Conservation (phyloP, 148 eudicot genomes). For the Linanthus parryae region DNA sequence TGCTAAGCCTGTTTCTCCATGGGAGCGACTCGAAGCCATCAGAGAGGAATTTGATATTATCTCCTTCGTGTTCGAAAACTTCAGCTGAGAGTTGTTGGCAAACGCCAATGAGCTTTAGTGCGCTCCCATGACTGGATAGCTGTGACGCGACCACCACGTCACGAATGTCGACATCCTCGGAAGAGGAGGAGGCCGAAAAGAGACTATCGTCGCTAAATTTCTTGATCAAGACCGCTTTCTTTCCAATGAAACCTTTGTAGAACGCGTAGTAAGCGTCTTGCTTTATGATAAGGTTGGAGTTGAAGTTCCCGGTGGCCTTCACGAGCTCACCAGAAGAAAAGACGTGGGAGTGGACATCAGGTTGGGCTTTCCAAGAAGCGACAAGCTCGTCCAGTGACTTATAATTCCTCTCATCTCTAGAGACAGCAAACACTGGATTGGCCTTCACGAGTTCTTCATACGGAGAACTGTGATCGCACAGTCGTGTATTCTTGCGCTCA, state of each 20-base stretch:
- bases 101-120: not conserved
- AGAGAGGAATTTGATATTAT: no score
- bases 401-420: no score
- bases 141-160: not conserved
- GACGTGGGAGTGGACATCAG: not conserved
- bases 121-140: slow-evolving; percentile 5
- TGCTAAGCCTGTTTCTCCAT: slow-evolving; percentile 14
- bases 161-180: not conserved
- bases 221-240: slow-evolving; percentile 5
- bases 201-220: not conserved
- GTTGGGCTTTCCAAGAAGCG: not conserved
- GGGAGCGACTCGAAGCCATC: no score
- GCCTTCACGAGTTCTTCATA: no score
- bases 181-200: no score
- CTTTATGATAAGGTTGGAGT: not conserved
- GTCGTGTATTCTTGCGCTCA: no score
- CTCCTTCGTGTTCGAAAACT: not conserved
- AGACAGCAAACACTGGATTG: no score
- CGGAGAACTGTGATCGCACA: no score
- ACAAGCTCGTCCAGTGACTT: slow-evolving; percentile 1
- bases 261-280: not conserved
- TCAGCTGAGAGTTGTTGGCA: not conserved
- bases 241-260: not conserved
- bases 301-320: slow-evolving; percentile 3
- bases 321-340: slow-evolving; percentile 9